Conservation (phyloP, 1,284 basidiomycete genomes). For the Moesziomyces aphidis region DNA sequence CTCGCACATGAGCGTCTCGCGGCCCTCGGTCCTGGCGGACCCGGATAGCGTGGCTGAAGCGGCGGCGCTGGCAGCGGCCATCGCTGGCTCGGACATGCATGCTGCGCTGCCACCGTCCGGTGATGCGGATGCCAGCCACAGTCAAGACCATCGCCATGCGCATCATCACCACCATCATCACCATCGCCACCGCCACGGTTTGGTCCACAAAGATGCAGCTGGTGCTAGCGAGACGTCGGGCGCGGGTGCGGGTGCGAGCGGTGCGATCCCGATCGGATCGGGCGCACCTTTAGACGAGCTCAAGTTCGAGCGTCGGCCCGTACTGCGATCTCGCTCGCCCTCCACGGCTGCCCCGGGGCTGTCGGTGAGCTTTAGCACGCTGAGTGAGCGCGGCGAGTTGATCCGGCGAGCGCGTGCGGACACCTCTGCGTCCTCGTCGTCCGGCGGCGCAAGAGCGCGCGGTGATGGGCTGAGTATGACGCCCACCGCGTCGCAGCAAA, state of each 20-base stretch:
- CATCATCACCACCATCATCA: constrained; percentile 29
- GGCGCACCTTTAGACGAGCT: constrained; percentile 30
- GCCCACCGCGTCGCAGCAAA: constrained; percentile 21
- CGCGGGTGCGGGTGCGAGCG: background rate
- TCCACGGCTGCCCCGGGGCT: constrained; percentile 34
- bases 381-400: constrained; percentile 21
- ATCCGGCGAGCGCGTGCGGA: constrained; percentile 31
- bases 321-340: constrained; percentile 55
- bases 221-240: background rate
- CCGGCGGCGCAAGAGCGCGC: constrained; percentile 10
- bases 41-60: constrained; percentile 28
- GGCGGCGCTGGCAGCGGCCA: constrained; percentile 19
- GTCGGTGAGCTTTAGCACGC: constrained; percentile 47
- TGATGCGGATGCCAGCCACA: background rate
- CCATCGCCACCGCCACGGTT: constrained; percentile 13
- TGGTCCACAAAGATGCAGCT: background rate
- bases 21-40: constrained; percentile 18
- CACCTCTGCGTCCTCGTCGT: constrained; percentile 21
- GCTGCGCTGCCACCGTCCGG: background rate
- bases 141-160: background rate
- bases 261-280: constrained; percentile 12
- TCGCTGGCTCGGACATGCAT: constrained; percentile 11
- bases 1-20: constrained; percentile 13
- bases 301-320: constrained; percentile 55
- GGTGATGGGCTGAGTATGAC: constrained; percentile 39